These are phyloP conservation scores for Nigrospora oryzae DNA, from an alignment of 2,329 filamentous ascomycete species.

Conservation along the genomic window DNA sequence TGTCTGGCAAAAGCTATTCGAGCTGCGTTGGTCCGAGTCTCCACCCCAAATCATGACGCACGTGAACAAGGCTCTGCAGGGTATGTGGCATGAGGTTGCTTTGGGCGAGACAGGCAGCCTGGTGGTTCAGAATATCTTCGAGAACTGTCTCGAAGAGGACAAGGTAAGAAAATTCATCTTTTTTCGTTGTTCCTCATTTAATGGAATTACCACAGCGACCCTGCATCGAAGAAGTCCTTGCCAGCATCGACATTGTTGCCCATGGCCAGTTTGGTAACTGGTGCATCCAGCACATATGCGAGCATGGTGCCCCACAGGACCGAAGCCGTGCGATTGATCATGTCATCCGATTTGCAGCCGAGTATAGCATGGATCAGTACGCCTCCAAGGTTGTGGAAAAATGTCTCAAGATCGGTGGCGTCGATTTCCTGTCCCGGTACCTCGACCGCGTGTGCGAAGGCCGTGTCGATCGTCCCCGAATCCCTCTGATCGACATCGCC, in stretches of 20 bases:
- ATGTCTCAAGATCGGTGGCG: constrained; percentile 90
- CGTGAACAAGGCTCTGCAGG: constrained; percentile 87
- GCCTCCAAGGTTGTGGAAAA: constrained; percentile 99
- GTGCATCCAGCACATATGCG: constrained; percentile 99
- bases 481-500: constrained; percentile 94
- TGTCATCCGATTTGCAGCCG: constrained; percentile 83
- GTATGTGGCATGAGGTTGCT: constrained; percentile 99
- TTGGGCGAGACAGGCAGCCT: constrained; percentile 94
- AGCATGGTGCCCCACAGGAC: constrained; percentile 86
- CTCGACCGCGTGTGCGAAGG: constrained; percentile 91
- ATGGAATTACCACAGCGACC: constrained; percentile 56
- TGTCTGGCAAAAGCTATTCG: constrained; percentile 99
- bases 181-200: not conserved
- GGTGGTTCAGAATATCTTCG: constrained; percentile 98
- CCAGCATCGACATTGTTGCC: constrained; percentile 90
- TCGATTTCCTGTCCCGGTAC: constrained; percentile 86
- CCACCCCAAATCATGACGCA: constrained; percentile 98
- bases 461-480: constrained; percentile 81
- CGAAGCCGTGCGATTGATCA: constrained; percentile 92
- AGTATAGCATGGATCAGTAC: constrained; percentile 99
- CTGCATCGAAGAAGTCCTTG: constrained; percentile 92
- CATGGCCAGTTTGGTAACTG: constrained; percentile 98
- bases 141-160: constrained; percentile 97
- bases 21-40: constrained; percentile 88
- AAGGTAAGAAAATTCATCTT: constrained; percentile 56